Conservation (phyloP, 305 asterid species). For the Andrographis paniculata region DNA sequence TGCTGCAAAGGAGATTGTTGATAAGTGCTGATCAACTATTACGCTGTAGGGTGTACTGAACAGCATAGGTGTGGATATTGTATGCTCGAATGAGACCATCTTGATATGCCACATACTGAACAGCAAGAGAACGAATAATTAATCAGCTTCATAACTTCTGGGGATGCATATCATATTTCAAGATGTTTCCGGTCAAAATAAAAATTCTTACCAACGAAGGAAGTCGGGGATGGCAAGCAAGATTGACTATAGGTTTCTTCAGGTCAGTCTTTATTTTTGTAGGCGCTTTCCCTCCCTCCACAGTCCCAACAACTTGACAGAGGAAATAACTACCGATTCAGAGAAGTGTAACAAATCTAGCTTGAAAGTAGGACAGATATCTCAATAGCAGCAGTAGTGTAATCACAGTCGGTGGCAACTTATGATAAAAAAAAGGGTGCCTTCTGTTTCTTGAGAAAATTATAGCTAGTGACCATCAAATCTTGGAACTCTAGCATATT, state of each 20-base stretch:
- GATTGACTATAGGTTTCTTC: slow-evolving; percentile 96
- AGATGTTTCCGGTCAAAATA: slow-evolving; percentile 18
- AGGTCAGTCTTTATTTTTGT: slow-evolving; percentile 98
- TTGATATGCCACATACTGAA: slow-evolving; percentile 96
- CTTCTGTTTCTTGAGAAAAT: slow-evolving; percentile 4
- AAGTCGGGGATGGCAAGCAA: slow-evolving; percentile 99
- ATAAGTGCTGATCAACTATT: slow-evolving; percentile 30
- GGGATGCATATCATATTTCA: slow-evolving; percentile 9
- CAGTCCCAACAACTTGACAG: slow-evolving; percentile 90
- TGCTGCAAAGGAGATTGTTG: slow-evolving; percentile 17
- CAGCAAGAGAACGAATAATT: slow-evolving; percentile 22
- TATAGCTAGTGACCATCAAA: slow-evolving; percentile 4
- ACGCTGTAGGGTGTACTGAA: slow-evolving; percentile 93
- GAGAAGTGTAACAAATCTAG: slow-evolving; percentile 10
- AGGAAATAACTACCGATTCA: slow-evolving; percentile 26
- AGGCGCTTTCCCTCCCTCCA: slow-evolving; percentile 97
- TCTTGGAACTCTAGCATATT: not conserved
- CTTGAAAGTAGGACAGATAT: not conserved
- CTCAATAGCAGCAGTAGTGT: too few species aligned
- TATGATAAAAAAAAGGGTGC: slow-evolving; percentile 2
- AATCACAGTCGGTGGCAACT: not conserved
- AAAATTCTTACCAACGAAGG: slow-evolving; percentile 70
- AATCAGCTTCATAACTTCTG: slow-evolving; percentile 21
- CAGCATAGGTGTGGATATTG: slow-evolving; percentile 91
- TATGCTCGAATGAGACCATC: slow-evolving; percentile 97